Evolutionary conservation across 2,329 filamentous ascomycete genomes (phyloP).

Genomic region (Ramularia endophylla): DNA sequence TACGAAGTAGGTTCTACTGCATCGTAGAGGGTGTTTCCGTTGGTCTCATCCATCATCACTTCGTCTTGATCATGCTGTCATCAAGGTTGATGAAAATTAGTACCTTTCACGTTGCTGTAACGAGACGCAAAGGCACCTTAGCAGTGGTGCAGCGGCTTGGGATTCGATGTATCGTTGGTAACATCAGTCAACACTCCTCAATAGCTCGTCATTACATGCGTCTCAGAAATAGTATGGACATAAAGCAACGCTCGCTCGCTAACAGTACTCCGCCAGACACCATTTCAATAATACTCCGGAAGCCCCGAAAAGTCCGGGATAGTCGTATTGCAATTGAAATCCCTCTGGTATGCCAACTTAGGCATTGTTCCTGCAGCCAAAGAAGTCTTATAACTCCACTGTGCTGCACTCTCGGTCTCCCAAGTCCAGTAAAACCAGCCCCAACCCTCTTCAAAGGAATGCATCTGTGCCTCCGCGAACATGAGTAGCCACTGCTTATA

Average conservation of each 20-base stretch:
- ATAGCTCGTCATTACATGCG: too few species aligned
- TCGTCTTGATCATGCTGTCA: too few species aligned
- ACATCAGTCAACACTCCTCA: too few species aligned
- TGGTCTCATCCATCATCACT: too few species aligned
- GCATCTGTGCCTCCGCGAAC: conserved; percentile 96
- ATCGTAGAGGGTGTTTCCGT: too few species aligned
- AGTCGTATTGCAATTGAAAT: conserved; percentile 36
- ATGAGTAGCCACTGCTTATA: conserved; percentile 85
- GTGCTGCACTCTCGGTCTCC: conserved; percentile 77
- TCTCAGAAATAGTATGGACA: too few species aligned
- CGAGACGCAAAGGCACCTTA: too few species aligned
- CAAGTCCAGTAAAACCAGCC: conserved; percentile 99
- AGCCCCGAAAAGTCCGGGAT: conserved; percentile 40
- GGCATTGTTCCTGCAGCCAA: conserved; percentile 75
- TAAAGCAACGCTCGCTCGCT: not conserved
- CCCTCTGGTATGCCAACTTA: conserved; percentile 36
- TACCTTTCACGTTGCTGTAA: too few species aligned
- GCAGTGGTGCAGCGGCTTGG: too few species aligned
- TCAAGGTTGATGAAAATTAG: too few species aligned
- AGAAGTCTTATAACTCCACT: conserved; percentile 90
- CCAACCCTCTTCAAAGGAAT: conserved; percentile 84
- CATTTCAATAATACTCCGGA: conserved; percentile 39
- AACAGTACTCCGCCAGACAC: not conserved
- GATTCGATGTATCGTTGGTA: too few species aligned
- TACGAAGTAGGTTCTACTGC: too few species aligned